Base-by-base conservation (phyloP, 2,329 filamentous ascomycete species). In the Cladorrhinum sp. region DNA sequence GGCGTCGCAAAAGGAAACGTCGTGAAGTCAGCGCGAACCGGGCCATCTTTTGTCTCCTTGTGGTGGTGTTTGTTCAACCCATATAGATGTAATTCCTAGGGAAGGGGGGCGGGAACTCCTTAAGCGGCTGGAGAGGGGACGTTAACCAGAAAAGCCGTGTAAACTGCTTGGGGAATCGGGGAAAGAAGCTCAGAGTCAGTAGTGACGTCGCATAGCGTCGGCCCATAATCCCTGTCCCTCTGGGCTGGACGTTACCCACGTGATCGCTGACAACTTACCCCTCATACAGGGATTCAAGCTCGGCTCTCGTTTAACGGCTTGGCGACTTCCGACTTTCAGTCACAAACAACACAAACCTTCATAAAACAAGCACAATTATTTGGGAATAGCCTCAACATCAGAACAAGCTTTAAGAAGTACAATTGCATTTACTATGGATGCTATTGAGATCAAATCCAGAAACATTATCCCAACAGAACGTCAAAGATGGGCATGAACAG, bases 141-240 rank as follows among this genome's bases (percentile, higher is more conserved):
- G 12, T 22, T 3, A 29, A 20, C 18, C 29, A 9, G 16, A 16
- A 54, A 54, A 36, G 22, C 13, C 29, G 29, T 32, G 6, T 7
- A 32, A 32, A 13, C 29, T 32, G 29, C 29, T 32, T 6, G 29
- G 7, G 13, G 29, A n/a, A n/a, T n/a, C n/a, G n/a, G 52, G 18
- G 25, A 45, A 41, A 32, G 24, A n/a, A n/a, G n/a, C 29, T 27
- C 52, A 41, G 20, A 55, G 52, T 20, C 52, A 8, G 36, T 45
- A 52, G 57, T 62, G 63, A 65, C 61, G 62, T 62, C 66, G 66
- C 65, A 66, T 68, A 68, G 60, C 62, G 54, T 68, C 66, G 66
- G 66, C 58, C 41, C 41, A 18, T n/a, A 18, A 45, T 45, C 41
- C 16, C 20, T 45, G 41, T 20, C 5, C 16, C 41, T n/a, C n/a